Conservation (phyloP, 495 filamentous ascomycete species). For the Penicillium cinerascens region DNA sequence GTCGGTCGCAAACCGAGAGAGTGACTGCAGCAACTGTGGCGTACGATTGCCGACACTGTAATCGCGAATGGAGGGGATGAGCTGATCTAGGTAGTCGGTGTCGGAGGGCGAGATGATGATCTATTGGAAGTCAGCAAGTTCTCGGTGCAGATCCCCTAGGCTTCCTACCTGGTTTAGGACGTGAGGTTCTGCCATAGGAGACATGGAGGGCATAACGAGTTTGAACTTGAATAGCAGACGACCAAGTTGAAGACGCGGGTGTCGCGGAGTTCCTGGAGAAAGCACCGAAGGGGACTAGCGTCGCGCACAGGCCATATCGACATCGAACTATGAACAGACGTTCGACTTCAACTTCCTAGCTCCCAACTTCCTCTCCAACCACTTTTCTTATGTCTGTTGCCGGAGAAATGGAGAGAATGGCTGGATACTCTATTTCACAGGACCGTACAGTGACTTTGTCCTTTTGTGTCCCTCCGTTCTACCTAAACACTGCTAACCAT, state of each 20-base stretch:
- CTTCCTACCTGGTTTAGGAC: constrained; percentile 40
- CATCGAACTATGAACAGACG: not conserved
- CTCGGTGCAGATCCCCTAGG: not conserved
- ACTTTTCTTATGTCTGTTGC: no score
- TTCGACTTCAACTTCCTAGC: not conserved
- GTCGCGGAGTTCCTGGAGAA: not conserved
- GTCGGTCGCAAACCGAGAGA: constrained; percentile 76
- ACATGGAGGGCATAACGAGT: constrained; percentile 29
- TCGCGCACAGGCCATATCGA: not conserved
- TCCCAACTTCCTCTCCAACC: not conserved
- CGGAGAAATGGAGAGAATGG: no score
- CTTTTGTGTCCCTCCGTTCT: no score
- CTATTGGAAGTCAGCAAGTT: constrained; percentile 41
- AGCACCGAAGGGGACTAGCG: not conserved
- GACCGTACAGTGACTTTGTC: no score
- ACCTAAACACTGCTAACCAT: no score
- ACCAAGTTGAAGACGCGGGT: not conserved
- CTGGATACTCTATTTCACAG: no score
- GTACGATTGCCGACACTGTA: constrained; percentile 73
- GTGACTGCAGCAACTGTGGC: constrained; percentile 67
- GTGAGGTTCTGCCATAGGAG: constrained; percentile 33
- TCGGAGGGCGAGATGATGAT: constrained; percentile 90
- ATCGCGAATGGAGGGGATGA: constrained; percentile 90
- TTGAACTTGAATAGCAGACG: not conserved
- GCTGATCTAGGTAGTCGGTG: constrained; percentile 88